Evolutionary conservation across 2,329 filamentous ascomycete genomes (phyloP).

Genomic region (Penicillium nordicum): DNA sequence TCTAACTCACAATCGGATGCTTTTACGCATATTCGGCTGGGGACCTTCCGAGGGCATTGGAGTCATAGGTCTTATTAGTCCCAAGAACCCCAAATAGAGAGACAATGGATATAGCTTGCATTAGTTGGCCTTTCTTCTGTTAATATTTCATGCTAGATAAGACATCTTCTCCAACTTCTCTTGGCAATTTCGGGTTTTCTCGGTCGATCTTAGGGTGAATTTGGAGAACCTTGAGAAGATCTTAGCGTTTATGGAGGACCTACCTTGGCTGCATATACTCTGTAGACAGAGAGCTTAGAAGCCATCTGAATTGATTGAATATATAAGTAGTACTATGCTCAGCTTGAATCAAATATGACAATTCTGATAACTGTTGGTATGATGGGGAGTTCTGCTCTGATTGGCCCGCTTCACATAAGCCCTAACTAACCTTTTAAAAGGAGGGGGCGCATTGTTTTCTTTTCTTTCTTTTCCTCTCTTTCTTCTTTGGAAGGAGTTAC

Average conservation of each 20-base stretch:
- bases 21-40: background rate
- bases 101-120: background rate
- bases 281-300: background rate
- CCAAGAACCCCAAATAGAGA: background rate
- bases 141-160: background rate
- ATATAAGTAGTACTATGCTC: background rate
- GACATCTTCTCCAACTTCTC: background rate
- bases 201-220: background rate
- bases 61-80: background rate
- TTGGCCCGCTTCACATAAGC: background rate
- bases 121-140: background rate
- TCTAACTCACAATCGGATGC: background rate
- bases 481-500: background rate
- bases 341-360: background rate
- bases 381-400: background rate
- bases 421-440: background rate
- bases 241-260: background rate
- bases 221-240: background rate
- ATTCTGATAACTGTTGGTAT: background rate
- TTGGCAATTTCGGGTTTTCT: background rate
- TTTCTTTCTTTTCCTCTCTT: background rate
- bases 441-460: background rate
- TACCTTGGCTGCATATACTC: background rate
- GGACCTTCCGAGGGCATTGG: background rate
- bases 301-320: background rate